A percentile compares a stretch with the other conserved stretches of the same genome.
phyloP scores from a whole-genome alignment of 257 asterid species.

The Solanum tarijense region DNA sequence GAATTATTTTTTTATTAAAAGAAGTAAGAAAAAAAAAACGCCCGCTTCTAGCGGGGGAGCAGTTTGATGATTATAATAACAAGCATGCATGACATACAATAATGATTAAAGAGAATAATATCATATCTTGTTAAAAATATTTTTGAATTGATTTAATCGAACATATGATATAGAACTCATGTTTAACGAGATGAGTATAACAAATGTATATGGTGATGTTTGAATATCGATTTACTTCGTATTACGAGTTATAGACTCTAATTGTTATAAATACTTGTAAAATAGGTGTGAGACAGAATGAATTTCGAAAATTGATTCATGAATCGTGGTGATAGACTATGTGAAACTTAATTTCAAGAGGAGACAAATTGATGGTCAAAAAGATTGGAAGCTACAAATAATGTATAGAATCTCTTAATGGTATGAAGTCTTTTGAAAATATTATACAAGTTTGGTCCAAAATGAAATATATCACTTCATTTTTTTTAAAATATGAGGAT shows the following conservation, averaged over 20 bases:
- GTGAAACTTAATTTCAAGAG: not conserved
- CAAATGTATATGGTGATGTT: not conserved
- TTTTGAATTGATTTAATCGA: not conserved
- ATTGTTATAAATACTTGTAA: not conserved
- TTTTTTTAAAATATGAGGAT: fast-evolving
- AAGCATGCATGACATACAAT: not conserved
- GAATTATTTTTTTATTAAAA: not conserved
- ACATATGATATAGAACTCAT: not conserved
- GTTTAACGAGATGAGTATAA: not conserved
- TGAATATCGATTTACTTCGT: not conserved
- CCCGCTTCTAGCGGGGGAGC: constrained; percentile 59
- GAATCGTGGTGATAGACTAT: not conserved
- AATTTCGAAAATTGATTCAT: no score
- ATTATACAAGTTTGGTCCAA: not conserved
- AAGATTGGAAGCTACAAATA: not conserved
- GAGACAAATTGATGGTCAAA: not conserved
- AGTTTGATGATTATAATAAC: constrained; percentile 30
- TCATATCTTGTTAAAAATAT: not conserved
- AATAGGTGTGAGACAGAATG: not conserved
- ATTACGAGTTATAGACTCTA: not conserved
- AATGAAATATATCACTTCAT: not conserved
- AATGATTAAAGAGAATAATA: not conserved
- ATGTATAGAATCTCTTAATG: not conserved
- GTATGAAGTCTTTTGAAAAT: not conserved
- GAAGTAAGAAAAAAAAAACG: not conserved